Evolutionary conservation across 1,139 yeast species (phyloP).

Genomic region (Taphrina sp.): DNA sequence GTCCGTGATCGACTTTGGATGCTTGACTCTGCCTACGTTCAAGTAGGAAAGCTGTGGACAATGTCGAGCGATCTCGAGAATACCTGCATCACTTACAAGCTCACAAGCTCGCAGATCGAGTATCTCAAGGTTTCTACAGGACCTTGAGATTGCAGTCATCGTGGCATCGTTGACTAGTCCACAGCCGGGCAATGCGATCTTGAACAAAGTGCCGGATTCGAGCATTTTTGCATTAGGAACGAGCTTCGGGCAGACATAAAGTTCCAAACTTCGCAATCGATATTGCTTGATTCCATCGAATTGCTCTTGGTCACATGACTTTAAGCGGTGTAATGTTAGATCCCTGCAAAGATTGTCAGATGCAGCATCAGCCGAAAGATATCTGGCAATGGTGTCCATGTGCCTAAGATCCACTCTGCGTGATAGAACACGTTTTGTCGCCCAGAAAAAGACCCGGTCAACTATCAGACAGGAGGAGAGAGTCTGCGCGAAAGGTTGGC

Average conservation of each 20-base stretch:
- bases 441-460: slow-evolving; percentile 1
- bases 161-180: slow-evolving; percentile 61
- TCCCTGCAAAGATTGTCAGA: slow-evolving; percentile 23
- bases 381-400: not conserved
- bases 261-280: slow-evolving; percentile 64
- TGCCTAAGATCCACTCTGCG: slow-evolving; percentile 2
- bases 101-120: slow-evolving; percentile 87
- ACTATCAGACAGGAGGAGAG: slow-evolving; percentile 24
- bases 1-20: slow-evolving; percentile 70
- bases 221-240: slow-evolving; percentile 57
- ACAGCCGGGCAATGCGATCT: slow-evolving; percentile 70
- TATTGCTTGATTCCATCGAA: slow-evolving; percentile 15
- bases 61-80: slow-evolving; percentile 60
- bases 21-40: slow-evolving; percentile 76
- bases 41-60: slow-evolving; percentile 59
- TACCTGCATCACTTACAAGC: slow-evolving; percentile 68
- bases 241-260: slow-evolving; percentile 77
- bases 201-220: slow-evolving; percentile 50
- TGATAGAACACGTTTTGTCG: slow-evolving; percentile 8
- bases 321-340: slow-evolving; percentile 15
- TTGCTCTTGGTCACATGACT: slow-evolving; percentile 5
- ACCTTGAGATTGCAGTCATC: slow-evolving; percentile 53
- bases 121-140: slow-evolving; percentile 60
- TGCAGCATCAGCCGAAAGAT: not conserved
- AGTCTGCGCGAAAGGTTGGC: too few relatives aligned